Evolutionary conservation across 1,284 basidiomycete species (phyloP).

Genomic region (Microbotryomycetes sp.): DNA sequence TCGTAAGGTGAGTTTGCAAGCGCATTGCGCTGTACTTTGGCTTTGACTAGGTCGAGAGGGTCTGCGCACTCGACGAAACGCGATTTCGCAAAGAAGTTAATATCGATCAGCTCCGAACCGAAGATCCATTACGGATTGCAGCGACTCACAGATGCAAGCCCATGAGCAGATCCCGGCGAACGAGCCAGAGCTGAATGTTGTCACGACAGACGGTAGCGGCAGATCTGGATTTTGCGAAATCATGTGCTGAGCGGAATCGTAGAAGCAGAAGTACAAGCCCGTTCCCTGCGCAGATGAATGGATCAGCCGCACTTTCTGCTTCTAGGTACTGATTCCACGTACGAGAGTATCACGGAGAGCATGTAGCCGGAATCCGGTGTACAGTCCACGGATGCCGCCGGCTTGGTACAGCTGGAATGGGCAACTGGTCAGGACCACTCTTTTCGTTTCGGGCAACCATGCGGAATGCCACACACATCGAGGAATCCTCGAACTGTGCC

Average conservation of each 20-base stretch:
- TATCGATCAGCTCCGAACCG: constrained; percentile 8
- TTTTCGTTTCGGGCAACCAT: too few species aligned
- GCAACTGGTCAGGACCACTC: too few species aligned
- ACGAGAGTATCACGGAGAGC: constrained; percentile 22
- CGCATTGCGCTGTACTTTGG: constrained; percentile 81
- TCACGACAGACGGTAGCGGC: constrained; percentile 62
- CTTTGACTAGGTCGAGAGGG: constrained; percentile 65
- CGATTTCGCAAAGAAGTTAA: background rate
- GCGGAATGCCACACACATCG: constrained; percentile 21
- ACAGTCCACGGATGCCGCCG: constrained; percentile 64
- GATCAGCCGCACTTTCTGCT: constrained; percentile 48
- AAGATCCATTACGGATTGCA: constrained; percentile 59
- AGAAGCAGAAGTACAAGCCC: constrained; percentile 76
- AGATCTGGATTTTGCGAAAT: constrained; percentile 63
- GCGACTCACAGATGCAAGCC: constrained; percentile 43
- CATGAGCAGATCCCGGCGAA: constrained; percentile 66
- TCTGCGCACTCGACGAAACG: constrained; percentile 30
- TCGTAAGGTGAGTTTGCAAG: constrained; percentile 64
- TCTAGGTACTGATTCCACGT: background rate
- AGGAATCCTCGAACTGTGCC: constrained; percentile 32
- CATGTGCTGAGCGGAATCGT: constrained; percentile 71
- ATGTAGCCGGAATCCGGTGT: constrained; percentile 74
- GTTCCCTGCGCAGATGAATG: constrained; percentile 51
- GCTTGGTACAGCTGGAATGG: constrained; percentile 31
- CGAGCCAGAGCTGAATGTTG: constrained; percentile 79